A percentile compares a stretch with the other conserved stretches of the same genome.
Evolutionary conservation across 768 basidiomycete species (phyloP).

Genomic region (Amanita thiersii): DNA sequence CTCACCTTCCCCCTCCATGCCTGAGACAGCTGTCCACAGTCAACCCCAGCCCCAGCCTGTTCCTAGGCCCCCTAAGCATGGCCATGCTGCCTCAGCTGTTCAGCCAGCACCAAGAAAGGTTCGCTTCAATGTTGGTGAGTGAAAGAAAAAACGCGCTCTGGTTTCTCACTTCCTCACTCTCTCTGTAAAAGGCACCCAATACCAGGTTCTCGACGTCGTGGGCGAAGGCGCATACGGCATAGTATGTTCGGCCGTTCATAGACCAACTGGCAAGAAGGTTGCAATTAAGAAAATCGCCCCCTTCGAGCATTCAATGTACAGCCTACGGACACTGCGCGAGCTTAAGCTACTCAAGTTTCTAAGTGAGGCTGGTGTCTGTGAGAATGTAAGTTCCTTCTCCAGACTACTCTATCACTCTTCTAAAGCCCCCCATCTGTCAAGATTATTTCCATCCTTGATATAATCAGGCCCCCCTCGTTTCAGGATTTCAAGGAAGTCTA

Average conservation of each 20-base stretch:
- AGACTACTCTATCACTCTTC: conserved; percentile 4
- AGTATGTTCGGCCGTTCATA: conserved; percentile 88
- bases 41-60: conserved; percentile 19
- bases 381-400: conserved; percentile 49
- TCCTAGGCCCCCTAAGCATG: conserved; percentile 29
- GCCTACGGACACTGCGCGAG: conserved; percentile 82
- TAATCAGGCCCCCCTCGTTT: conserved; percentile 72
- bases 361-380: conserved; percentile 82
- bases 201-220: conserved; percentile 81
- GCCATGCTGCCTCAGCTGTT: conserved; percentile 31
- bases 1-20: conserved; percentile 18
- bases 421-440: conserved; percentile 19
- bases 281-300: conserved; percentile 97
- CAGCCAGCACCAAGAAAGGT: conserved; percentile 70
- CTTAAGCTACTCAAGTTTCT: conserved; percentile 78
- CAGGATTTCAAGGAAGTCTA: conserved; percentile 88
- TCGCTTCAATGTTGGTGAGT: conserved; percentile 76
- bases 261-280: conserved; percentile 82
- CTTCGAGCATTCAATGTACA: conserved; percentile 95
- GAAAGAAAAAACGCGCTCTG: conserved; percentile 3
- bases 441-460: conserved; percentile 89
- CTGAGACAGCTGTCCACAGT: conserved; percentile 16
- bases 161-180: not conserved
- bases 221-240: conserved; percentile 93
- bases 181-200: conserved; percentile 50